A percentile compares a stretch with the other conserved stretches of the same genome.
phyloP scores from a whole-genome alignment of 2,329 filamentous ascomycete species.

The Penicillium sp. region DNA sequence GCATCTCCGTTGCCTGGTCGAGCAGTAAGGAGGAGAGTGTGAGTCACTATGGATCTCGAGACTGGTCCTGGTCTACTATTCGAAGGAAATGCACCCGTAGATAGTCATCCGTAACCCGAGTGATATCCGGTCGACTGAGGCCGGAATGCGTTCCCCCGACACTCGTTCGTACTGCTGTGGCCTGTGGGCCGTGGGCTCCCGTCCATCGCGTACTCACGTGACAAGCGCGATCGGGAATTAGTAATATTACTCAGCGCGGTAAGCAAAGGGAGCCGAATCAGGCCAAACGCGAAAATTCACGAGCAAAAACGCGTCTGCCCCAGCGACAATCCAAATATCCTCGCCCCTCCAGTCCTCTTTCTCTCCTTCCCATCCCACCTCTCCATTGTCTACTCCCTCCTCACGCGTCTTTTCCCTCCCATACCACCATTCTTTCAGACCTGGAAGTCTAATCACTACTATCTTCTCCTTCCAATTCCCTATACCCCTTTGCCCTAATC shows the following conservation, averaged over 20 bases:
- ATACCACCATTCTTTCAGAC: conserved; percentile 21
- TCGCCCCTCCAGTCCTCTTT: conserved; percentile 20
- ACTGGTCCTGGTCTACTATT: not conserved
- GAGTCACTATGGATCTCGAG: conserved; percentile 1
- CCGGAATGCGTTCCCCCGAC: conserved; percentile 22
- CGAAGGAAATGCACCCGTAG: not conserved
- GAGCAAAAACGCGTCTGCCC: conserved; percentile 37
- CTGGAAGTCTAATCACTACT: conserved; percentile 15
- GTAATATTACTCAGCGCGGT: conserved; percentile 19
- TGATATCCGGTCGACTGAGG: conserved; percentile 18
- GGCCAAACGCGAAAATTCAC: conserved; percentile 40
- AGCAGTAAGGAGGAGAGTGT: conserved; percentile 15
- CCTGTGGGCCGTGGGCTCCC: not conserved
- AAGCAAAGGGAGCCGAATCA: conserved; percentile 30
- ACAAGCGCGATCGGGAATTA: conserved; percentile 13
- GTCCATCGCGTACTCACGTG: conserved; percentile 25
- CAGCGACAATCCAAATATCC: conserved; percentile 38
- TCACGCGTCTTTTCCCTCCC: conserved; percentile 27
- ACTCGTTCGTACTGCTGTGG: not conserved
- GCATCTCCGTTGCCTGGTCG: conserved; percentile 3
- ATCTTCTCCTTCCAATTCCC: conserved; percentile 19
- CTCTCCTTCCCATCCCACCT: conserved; percentile 14
- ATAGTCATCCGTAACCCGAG: not conserved
- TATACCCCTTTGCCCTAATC: conserved; percentile 28
- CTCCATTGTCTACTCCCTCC: conserved; percentile 2